Evolutionary conservation across 805 yeast genomes (phyloP).

Genomic region (Nakazawaea sp.): DNA sequence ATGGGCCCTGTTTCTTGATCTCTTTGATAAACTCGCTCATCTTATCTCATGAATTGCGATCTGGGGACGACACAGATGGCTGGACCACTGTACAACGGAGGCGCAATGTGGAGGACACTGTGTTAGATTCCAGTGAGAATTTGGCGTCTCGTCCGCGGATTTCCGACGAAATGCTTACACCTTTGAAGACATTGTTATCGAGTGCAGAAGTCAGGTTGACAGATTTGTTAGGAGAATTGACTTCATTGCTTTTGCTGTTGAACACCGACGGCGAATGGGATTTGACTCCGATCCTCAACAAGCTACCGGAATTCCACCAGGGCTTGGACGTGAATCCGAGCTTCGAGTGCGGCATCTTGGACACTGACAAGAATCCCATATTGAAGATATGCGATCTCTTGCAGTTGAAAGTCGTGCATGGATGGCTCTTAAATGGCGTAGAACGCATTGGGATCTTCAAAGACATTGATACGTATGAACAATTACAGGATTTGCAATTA

Average conservation of each 20-base stretch:
- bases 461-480: conserved; percentile 2
- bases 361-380: conserved; percentile 4
- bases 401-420: conserved; percentile 53
- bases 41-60: conserved; percentile 32
- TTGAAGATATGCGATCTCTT: conserved; percentile 17
- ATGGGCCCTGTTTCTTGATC: conserved; percentile 86
- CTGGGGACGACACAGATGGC: conserved; percentile 9
- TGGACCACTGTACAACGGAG: conserved; percentile 16
- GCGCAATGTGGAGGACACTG: background rate
- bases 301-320: conserved; percentile 57
- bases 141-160: background rate
- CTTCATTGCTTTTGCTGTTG: conserved; percentile 33
- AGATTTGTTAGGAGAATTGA: conserved; percentile 41
- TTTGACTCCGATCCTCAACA: conserved; percentile 36
- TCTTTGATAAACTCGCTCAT: conserved; percentile 70
- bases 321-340: conserved; percentile 72
- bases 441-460: background rate
- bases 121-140: background rate
- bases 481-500: conserved; percentile 7
- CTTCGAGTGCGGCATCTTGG: conserved; percentile 34
- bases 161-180: conserved; percentile 10
- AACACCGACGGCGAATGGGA: conserved; percentile 26
- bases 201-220: conserved; percentile 22
- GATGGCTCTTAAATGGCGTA: conserved; percentile 58
- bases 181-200: conserved; percentile 19